A percentile compares a stretch with the other conserved stretches of the same genome.
These are phyloP conservation scores for Pyronema omphalodes DNA, from an alignment of 495 filamentous ascomycete species.

Conservation along the genomic window DNA sequence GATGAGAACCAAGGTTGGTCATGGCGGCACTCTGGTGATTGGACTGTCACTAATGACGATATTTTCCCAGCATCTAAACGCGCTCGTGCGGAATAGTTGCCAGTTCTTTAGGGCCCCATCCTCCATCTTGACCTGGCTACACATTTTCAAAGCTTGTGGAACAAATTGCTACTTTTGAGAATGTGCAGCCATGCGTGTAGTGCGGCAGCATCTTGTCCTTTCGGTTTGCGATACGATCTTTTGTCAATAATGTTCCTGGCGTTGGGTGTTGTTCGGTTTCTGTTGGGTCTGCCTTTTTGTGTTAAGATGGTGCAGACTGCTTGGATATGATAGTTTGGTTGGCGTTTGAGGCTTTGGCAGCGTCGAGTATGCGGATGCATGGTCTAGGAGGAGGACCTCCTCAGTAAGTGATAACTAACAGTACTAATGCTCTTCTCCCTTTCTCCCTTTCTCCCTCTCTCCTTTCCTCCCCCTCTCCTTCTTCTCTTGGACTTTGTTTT, in stretches of 20 bases:
- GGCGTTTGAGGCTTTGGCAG: background rate
- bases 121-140: background rate
- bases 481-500: too few relatives aligned
- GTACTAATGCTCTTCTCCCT: background rate
- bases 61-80: conserved; percentile 2
- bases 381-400: background rate
- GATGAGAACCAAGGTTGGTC: conserved; percentile 5
- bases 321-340: background rate
- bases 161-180: background rate
- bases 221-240: background rate
- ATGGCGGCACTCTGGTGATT: background rate
- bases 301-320: background rate
- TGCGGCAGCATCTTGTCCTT: background rate
- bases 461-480: too few relatives aligned
- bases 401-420: conserved; percentile 2
- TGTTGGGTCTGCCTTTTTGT: background rate
- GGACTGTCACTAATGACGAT: background rate
- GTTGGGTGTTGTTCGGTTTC: background rate
- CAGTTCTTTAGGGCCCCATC: background rate
- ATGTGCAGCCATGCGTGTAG: background rate
- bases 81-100: conserved; percentile 4
- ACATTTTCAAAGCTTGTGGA: background rate
- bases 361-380: background rate
- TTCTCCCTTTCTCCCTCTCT: background rate
- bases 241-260: background rate